Evolutionary conservation across 2,329 filamentous ascomycete genomes (phyloP).

Genomic region (Scedosporium apiospermum): DNA sequence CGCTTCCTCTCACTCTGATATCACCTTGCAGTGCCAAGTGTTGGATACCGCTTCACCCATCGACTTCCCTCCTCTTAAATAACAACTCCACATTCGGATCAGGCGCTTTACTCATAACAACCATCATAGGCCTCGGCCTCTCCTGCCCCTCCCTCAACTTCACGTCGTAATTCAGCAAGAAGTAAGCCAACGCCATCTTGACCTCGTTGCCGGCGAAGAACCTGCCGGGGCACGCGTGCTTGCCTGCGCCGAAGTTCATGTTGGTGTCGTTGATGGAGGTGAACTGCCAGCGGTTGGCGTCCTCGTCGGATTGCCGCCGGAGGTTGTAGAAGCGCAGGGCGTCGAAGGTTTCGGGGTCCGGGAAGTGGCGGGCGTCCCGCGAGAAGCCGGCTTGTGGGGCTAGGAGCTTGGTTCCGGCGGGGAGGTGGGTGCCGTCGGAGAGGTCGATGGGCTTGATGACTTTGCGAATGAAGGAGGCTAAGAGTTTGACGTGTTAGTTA

Average conservation of each 20-base stretch:
- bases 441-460: slow-evolving; percentile 34
- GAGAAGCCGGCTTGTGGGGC: slow-evolving; percentile 31
- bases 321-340: slow-evolving; percentile 38
- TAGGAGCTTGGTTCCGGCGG: slow-evolving; percentile 31
- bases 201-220: slow-evolving; percentile 38
- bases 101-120: slow-evolving; percentile 30
- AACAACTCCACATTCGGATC: slow-evolving; percentile 30
- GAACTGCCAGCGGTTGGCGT: slow-evolving; percentile 31
- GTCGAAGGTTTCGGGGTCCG: slow-evolving; percentile 33
- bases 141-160: slow-evolving; percentile 26
- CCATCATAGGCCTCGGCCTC: slow-evolving; percentile 27
- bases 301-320: slow-evolving; percentile 26
- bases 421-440: slow-evolving; percentile 33
- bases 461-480: slow-evolving; percentile 35
- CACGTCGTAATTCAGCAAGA: slow-evolving; percentile 33
- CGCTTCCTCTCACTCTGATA: too few relatives aligned
- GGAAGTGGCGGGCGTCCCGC: slow-evolving; percentile 29
- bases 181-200: slow-evolving; percentile 31
- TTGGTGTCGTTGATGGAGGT: slow-evolving; percentile 31
- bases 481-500: slow-evolving; percentile 11
- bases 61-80: slow-evolving; percentile 23
- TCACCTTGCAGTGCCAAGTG: too few relatives aligned
- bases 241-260: slow-evolving; percentile 37
- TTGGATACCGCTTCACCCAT: neutral
- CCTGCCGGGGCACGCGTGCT: slow-evolving; percentile 37